These are phyloP conservation scores for Metschnikowia gelsemii DNA, from an alignment of 805 yeast species.

Conservation along the genomic window DNA sequence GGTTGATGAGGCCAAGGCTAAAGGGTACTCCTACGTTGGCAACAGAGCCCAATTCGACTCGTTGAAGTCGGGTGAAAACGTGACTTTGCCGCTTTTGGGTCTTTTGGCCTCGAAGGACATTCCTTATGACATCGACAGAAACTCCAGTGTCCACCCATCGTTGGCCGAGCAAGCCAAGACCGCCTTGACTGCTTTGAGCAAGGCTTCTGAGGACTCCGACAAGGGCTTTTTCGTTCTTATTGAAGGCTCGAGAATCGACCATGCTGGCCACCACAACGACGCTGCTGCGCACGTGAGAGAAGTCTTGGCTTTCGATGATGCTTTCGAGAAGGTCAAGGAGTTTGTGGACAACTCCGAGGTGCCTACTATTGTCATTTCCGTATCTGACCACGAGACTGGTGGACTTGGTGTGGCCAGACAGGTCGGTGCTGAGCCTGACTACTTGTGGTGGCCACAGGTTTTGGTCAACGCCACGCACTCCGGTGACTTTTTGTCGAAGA, in stretches of 20 bases:
- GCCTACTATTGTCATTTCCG: conserved; percentile 76
- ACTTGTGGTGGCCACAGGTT: conserved; percentile 82
- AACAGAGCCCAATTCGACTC: conserved; percentile 58
- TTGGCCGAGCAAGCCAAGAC: conserved; percentile 74
- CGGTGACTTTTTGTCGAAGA: conserved; percentile 62
- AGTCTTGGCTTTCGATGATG: conserved; percentile 81
- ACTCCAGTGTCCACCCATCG: conserved; percentile 61
- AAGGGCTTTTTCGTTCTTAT: conserved; percentile 82
- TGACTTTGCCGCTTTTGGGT: conserved; percentile 73
- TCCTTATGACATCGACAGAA: conserved; percentile 82
- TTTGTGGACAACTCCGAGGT: conserved; percentile 66
- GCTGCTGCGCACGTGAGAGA: conserved; percentile 94
- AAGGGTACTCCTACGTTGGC: conserved; percentile 62
- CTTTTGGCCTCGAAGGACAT: conserved; percentile 74
- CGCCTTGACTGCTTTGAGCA: conserved; percentile 66
- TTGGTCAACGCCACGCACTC: conserved; percentile 69
- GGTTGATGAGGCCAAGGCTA: conserved; percentile 55
- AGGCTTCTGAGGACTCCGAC: conserved; percentile 70
- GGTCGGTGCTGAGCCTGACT: conserved; percentile 72
- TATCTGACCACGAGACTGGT: conserved; percentile 96
- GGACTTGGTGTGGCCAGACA: conserved; percentile 89
- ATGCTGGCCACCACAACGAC: conserved; percentile 92
- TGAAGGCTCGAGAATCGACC: conserved; percentile 93
- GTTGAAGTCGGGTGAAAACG: conserved; percentile 55
- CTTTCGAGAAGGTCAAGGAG: conserved; percentile 70